Base-by-base conservation (phyloP, 495 filamentous ascomycete species). In the Podospora didyma region DNA sequence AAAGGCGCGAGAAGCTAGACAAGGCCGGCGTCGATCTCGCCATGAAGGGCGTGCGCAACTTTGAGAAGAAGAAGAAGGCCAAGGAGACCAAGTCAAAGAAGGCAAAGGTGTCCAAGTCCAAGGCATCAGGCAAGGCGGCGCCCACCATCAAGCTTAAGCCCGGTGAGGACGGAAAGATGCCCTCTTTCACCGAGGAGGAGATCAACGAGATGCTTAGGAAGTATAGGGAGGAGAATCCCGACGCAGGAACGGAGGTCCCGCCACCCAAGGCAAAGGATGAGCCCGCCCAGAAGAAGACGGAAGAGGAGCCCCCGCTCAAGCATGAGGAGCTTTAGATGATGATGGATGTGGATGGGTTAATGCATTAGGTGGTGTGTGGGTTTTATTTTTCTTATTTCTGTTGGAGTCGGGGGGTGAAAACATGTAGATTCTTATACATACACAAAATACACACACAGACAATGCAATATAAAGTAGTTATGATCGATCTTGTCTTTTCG, bases 1-100 rank as follows among this genome's bases (percentile, higher is more conserved):
- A 81, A 12, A 82, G 82, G 64, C 73, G 82, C 7, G 79, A 84
- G 62, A 76, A 83, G 69, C 72, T 92, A 22, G 81, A 84, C 64
- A 79, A 83, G 49, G 79, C 80, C 5, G 82, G 88, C 44, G 77
- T 88, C 64, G 85, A 89, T 50, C 77, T 92, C 45, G 75, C 88
- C 46, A 79, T 87, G 78, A 87, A 83, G 79, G 86, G 85, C 63
- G 84, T 92, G 61, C 80, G 77, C 47, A 77, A 82, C 54, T 79
- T 79, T 58, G 75, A 81, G 58, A 66, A 59, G 57, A 79, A 59
- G 57, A 79, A 77, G 51, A 79, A 79, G 63, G 64, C 57, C 14
- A 65, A 59, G 2, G 68, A 68, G 21, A 65, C 75, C 59, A 72
- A 69, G 57, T 57, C 61, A 28, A 74, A 79, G 59, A 76, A 75